A percentile compares a stretch with the other conserved stretches of the same genome.
These are phyloP conservation scores for Candida coquimbonensis DNA, from an alignment of 805 yeast genomes.

Conservation along the genomic window DNA sequence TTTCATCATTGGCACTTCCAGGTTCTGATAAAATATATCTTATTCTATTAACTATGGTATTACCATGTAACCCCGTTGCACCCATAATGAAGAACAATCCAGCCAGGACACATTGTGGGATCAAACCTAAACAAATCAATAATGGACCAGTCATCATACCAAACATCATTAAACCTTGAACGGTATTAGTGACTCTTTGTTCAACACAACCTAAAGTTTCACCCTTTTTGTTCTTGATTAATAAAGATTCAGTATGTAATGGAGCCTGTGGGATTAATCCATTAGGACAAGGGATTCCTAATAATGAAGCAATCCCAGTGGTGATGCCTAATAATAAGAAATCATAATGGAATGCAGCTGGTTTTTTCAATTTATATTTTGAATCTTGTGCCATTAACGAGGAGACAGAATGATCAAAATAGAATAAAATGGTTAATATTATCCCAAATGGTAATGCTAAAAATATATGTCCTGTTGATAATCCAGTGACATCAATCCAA, in stretches of 20 bases:
- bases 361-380: constrained; percentile 74
- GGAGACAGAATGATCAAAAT: constrained; percentile 93
- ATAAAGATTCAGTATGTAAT: constrained; percentile 72
- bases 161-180: constrained; percentile 77
- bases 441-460: constrained; percentile 91
- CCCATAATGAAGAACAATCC: constrained; percentile 96
- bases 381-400: constrained; percentile 87
- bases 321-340: constrained; percentile 76
- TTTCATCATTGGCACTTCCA: constrained; percentile 2
- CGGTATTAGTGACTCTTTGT: constrained; percentile 78
- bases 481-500: constrained; percentile 35
- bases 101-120: constrained; percentile 90
- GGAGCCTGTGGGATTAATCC: constrained; percentile 98
- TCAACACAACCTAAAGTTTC: constrained; percentile 55
- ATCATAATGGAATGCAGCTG: constrained; percentile 91
- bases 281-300: constrained; percentile 94
- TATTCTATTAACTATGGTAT: constrained; percentile 56
- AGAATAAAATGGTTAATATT: constrained; percentile 74
- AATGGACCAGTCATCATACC: constrained; percentile 90
- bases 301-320: constrained; percentile 78
- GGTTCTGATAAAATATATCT: constrained; percentile 45
- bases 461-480: constrained; percentile 66
- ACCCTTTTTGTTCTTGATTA: constrained; percentile 34
- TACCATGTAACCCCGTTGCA: constrained; percentile 62
- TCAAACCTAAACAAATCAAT: constrained; percentile 66